A percentile compares a stretch with the other conserved stretches of the same genome.
phyloP scores from a whole-genome alignment of 83 land plant genomes.

The Isoetes engelmannii region DNA sequence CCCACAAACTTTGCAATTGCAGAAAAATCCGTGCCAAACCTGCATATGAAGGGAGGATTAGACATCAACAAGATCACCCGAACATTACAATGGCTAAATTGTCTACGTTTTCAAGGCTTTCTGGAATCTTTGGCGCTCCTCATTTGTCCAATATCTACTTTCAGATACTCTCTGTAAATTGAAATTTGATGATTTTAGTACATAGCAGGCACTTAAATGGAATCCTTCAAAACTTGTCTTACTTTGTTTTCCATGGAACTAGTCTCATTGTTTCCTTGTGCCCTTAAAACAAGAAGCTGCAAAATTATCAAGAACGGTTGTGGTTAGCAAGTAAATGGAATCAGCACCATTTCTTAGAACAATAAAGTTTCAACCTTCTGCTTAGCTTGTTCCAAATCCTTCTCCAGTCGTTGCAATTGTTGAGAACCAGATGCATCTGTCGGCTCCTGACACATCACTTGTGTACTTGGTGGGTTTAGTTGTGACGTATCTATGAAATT shows the following conservation, averaged over 20 bases:
- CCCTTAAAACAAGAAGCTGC: slow-evolving; percentile 17
- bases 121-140: slow-evolving; percentile 45
- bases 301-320: background rate
- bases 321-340: background rate
- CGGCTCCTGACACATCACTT: background rate
- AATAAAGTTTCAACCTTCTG: slow-evolving; percentile 4
- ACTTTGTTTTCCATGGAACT: slow-evolving; percentile 16
- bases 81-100: background rate
- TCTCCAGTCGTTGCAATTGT: slow-evolving; percentile 8
- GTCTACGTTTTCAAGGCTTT: slow-evolving; percentile 44
- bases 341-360: no score
- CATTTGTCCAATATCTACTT: slow-evolving; percentile 49
- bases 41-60: slow-evolving; percentile 9
- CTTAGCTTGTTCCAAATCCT: slow-evolving; percentile 13
- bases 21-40: slow-evolving; percentile 48
- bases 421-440: slow-evolving; percentile 9
- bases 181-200: background rate
- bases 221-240: slow-evolving; percentile 8
- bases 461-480: no score
- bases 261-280: slow-evolving; percentile 20
- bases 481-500: no score
- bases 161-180: slow-evolving; percentile 29
- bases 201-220: slow-evolving; percentile 3
- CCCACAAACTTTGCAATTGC: slow-evolving; percentile 49
- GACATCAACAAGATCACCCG: background rate